Evolutionary conservation across 2,329 filamentous ascomycete species (phyloP).

Genomic region (Trichoderma asperellum): DNA sequence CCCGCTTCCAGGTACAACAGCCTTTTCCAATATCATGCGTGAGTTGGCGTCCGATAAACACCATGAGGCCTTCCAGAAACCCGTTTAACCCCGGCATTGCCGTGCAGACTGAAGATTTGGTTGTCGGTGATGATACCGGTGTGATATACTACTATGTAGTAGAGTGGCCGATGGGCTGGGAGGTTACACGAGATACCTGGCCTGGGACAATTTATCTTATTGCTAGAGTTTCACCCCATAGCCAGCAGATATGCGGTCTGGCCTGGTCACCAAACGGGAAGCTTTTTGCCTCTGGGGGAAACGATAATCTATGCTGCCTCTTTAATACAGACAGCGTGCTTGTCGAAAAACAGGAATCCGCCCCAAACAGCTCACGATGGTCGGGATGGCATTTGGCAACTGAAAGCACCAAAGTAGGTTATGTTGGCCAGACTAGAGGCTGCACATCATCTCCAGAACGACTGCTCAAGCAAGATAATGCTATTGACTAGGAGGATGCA

Average conservation of each 20-base stretch:
- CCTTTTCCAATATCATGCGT: constrained; percentile 76
- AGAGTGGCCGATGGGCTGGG: constrained; percentile 75
- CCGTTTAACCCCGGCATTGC: constrained; percentile 50
- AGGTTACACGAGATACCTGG: constrained; percentile 70
- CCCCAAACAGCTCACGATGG: constrained; percentile 5
- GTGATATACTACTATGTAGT: constrained; percentile 86
- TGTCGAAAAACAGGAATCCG: constrained; percentile 26
- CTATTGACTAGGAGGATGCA: constrained; percentile 24
- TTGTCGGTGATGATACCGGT: constrained; percentile 83
- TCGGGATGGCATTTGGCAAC: constrained; percentile 10
- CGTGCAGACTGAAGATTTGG: constrained; percentile 77
- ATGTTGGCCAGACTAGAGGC: background rate
- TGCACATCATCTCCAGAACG: background rate
- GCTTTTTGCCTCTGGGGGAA: constrained; percentile 84
- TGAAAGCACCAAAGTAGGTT: background rate
- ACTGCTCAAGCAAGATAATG: constrained; percentile 1
- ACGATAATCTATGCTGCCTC: constrained; percentile 87
- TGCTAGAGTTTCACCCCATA: constrained; percentile 76
- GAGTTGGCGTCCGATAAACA: constrained; percentile 72
- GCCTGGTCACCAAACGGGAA: constrained; percentile 79
- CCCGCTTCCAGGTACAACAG: constrained; percentile 76
- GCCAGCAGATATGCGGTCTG: constrained; percentile 91
- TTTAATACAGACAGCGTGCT: constrained; percentile 71
- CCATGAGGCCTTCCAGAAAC: constrained; percentile 56
- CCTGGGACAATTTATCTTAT: constrained; percentile 77